Percentiles rank a stretch among this genome's conserved stretches.
These are phyloP conservation scores for Stemphylium vesicarium DNA, from an alignment of 2,329 filamentous ascomycete species.

Conservation along the genomic window DNA sequence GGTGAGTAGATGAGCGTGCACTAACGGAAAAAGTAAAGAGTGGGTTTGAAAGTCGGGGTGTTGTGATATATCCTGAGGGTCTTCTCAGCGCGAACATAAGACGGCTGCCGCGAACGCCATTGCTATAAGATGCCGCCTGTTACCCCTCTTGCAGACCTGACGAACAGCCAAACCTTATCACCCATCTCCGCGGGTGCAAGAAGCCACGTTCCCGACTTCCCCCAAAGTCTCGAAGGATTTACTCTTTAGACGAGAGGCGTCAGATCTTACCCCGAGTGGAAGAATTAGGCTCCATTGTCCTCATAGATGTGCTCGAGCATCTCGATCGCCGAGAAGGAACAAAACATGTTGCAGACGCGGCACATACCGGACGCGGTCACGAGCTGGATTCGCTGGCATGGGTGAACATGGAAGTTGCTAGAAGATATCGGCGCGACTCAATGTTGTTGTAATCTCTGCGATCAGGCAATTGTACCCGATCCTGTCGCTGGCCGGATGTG, in stretches of 20 bases:
- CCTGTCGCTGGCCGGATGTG: neutral
- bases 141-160: no score
- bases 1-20: no score
- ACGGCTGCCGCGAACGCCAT: no score
- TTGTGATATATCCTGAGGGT: no score
- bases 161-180: no score
- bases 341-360: neutral
- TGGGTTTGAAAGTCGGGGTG: no score
- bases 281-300: neutral
- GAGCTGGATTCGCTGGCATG: neutral
- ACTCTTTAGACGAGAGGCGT: neutral
- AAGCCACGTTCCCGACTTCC: no score
- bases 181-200: no score
- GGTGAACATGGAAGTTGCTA: conserved; percentile 2
- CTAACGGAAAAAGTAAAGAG: no score
- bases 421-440: neutral
- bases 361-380: neutral
- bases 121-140: no score
- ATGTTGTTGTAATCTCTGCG: neutral
- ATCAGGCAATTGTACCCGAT: neutral
- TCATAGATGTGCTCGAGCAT: neutral
- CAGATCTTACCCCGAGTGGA: neutral
- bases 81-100: no score
- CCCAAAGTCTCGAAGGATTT: neutral
- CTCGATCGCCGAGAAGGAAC: no score